phyloP scores from a whole-genome alignment of 2,329 filamentous ascomycete species.

The Arthrobotrys iridis region DNA sequence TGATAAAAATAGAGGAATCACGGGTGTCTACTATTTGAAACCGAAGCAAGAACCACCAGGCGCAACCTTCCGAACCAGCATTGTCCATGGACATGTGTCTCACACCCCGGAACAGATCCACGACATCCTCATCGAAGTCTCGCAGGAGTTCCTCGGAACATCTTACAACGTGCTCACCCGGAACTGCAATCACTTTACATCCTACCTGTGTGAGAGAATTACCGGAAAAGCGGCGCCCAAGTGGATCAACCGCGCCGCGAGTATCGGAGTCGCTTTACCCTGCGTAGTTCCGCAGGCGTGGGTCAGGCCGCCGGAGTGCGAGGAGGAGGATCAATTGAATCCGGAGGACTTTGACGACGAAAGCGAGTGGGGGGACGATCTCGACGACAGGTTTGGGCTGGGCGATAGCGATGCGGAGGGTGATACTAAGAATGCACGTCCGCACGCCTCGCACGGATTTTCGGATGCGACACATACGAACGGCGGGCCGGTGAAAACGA shows the following conservation, averaged over 20 bases:
- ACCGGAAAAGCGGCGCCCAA: slow-evolving; percentile 75
- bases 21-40: slow-evolving; percentile 84
- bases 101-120: slow-evolving; percentile 76
- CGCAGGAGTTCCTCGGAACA: slow-evolving; percentile 77
- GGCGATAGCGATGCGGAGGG: slow-evolving; percentile 35
- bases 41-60: slow-evolving; percentile 78
- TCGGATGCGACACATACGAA: neutral
- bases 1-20: slow-evolving; percentile 65
- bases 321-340: slow-evolving; percentile 60
- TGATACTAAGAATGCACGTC: slow-evolving; percentile 3
- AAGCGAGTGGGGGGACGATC: slow-evolving; percentile 41
- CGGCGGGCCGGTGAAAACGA: neutral
- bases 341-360: slow-evolving; percentile 45
- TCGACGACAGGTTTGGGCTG: slow-evolving; percentile 39
- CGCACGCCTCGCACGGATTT: neutral
- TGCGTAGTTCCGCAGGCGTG: slow-evolving; percentile 85
- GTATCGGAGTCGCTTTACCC: slow-evolving; percentile 80
- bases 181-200: slow-evolving; percentile 91
- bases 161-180: slow-evolving; percentile 82
- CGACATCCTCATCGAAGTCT: slow-evolving; percentile 73
- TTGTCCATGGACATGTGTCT: slow-evolving; percentile 82
- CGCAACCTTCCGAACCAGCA: slow-evolving; percentile 77
- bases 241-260: slow-evolving; percentile 86
- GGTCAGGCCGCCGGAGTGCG: slow-evolving; percentile 80
- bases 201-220: slow-evolving; percentile 76